Evolutionary conservation across 768 basidiomycete genomes (phyloP), one percentile per base, ranked within the genome.

Genomic region (Omphalotus guepiniiformis): DNA sequence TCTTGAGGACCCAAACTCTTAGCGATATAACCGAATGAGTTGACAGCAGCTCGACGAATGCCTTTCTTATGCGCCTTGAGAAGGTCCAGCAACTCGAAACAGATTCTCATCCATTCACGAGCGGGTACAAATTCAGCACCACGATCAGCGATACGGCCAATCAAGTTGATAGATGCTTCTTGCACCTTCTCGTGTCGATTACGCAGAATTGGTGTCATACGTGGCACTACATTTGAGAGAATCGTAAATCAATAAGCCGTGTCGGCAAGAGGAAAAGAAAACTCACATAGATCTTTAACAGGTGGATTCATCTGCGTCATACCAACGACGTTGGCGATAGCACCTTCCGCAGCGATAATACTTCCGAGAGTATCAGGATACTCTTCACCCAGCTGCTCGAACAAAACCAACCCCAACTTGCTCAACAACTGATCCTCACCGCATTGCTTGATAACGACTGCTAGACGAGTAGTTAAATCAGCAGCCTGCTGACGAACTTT

Each of bases 291-390:
- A 78, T 99, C 96, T 67, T 99, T 99, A 22, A 99, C 94, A 0
- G 96, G 96, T 12, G 96, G 96, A 64, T 96, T 97, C 96, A 99
- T 99, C 65, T 97, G 93, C 8, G 96, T 96, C 96, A 98, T 99
- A 68, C 96, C 96, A 53, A 99, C 96, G 41, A 98, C 96, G 58
- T 98, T 98, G 55, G 96, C 96, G 59, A 99, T 98, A 39, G 96
- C 96, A 53, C 93, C 95, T 60, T 93, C 92, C 36, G 96, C 96
- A 39, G 95, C 94, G 65, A 98, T 99, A 67, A 99, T 95, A 72
- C 95, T 97, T 63, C 96, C 96, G 27, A 99, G 79, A 1, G 96
- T 98, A 65, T 99, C 96, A 13, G 96, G 96, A 60, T 98, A 99
- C 71, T 99, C 96, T 71, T 98, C 95, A 64, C 96, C 96, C 43